These are phyloP conservation scores for Millerago galiae DNA, from an alignment of 805 yeast species.

Conservation along the genomic window DNA sequence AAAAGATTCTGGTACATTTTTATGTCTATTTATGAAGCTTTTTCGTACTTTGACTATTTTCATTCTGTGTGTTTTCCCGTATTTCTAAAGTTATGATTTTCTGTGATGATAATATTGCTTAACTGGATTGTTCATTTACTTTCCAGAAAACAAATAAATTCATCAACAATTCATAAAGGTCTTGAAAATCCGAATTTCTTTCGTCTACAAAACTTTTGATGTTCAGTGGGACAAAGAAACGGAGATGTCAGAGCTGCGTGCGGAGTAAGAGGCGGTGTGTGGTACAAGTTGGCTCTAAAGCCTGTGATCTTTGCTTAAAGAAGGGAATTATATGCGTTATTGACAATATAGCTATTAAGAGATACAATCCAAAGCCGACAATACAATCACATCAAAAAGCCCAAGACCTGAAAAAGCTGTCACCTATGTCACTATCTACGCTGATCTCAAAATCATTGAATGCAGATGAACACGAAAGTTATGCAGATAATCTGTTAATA, in stretches of 20 bases:
- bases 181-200: background rate
- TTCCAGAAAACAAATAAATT: too few relatives aligned
- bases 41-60: too few relatives aligned
- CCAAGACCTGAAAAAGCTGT: background rate
- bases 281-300: background rate
- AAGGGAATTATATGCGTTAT: background rate
- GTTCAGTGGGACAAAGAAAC: background rate
- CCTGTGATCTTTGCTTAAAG: background rate
- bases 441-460: background rate
- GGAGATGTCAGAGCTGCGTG: background rate
- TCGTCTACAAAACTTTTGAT: too few relatives aligned
- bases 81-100: too few relatives aligned
- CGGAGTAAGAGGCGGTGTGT: background rate
- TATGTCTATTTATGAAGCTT: too few relatives aligned
- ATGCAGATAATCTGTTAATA: background rate
- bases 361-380: background rate
- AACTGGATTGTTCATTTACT: too few relatives aligned
- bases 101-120: too few relatives aligned
- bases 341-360: background rate
- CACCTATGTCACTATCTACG: background rate
- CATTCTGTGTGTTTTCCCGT: too few relatives aligned
- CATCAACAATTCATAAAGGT: too few relatives aligned
- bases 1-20: too few relatives aligned
- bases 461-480: background rate
- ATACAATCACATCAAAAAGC: background rate